Base-by-base conservation (phyloP, 495 filamentous ascomycete species). In the Penicillium atrosanguineum region DNA sequence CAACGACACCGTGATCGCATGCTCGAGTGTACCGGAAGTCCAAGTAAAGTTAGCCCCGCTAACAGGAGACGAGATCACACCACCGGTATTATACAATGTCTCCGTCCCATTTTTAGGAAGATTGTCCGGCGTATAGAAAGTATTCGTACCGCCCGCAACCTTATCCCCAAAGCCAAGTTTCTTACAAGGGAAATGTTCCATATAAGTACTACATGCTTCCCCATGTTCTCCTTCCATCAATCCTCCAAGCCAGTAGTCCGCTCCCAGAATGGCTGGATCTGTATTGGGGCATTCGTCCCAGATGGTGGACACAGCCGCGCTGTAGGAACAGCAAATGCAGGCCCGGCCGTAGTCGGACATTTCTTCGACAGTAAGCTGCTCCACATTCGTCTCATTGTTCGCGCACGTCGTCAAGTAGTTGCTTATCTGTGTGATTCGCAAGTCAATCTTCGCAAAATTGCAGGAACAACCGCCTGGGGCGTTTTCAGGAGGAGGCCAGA, bases 391-490 rank as follows among this genome's bases (percentile, higher is more conserved):
- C n/a, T n/a, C n/a, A n/a, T n/a, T n/a, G n/a, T n/a, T n/a, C n/a
- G n/a, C n/a, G n/a, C n/a, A n/a, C n/a, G n/a, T n/a, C n/a, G n/a
- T n/a, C n/a, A n/a, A n/a, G n/a, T n/a, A n/a, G n/a, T n/a, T n/a
- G n/a, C n/a, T n/a, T n/a, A n/a, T n/a, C n/a, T n/a, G n/a, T n/a
- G n/a, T n/a, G n/a, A n/a, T n/a, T n/a, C n/a, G n/a, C n/a, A n/a
- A n/a, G n/a, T n/a, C n/a, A n/a, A n/a, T n/a, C n/a, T n/a, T n/a
- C n/a, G n/a, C n/a, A n/a, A n/a, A n/a, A 21, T 61, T 63, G 59
- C 64, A 68, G 3, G 64, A 65, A 25, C 62, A 68, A 7, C 59
- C 51, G 18, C 50, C 62, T 4, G 59, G 48, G 6, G 59, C 64
- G 34, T 65, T 53, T 8, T 58, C 55, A 0, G 64, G 62, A 6